These are phyloP conservation scores for Coniochaeta prunicola DNA, from an alignment of 2,329 filamentous ascomycete genomes.

Conservation along the genomic window DNA sequence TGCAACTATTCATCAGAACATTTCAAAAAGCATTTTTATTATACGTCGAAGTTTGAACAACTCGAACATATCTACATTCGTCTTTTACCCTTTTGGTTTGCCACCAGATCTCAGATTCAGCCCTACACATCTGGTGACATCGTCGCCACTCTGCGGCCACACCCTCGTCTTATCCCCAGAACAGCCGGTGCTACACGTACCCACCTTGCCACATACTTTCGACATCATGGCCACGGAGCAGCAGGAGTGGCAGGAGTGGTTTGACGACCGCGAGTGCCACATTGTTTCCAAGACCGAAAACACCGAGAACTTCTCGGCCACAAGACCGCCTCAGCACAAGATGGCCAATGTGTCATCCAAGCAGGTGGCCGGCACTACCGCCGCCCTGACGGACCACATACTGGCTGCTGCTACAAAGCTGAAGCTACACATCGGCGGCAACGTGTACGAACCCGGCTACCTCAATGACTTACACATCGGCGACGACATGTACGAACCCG, in stretches of 20 bases:
- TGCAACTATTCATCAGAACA: neutral
- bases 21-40: neutral
- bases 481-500: neutral
- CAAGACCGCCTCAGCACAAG: slow-evolving; percentile 15
- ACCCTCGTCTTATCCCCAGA: neutral
- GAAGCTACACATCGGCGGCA: neutral
- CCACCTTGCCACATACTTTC: neutral
- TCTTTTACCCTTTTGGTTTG: neutral
- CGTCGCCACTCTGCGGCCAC: neutral
- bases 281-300: neutral
- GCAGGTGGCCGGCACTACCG: slow-evolving; percentile 9
- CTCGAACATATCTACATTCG: neutral
- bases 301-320: slow-evolving; percentile 6
- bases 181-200: neutral
- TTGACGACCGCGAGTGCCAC: slow-evolving; percentile 3
- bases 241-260: too few species aligned
- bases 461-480: too few species aligned
- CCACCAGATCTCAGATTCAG: neutral
- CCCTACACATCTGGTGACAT: neutral
- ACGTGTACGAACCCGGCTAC: neutral
- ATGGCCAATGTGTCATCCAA: slow-evolving; percentile 12
- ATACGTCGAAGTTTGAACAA: slow-evolving; percentile 1
- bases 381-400: neutral
- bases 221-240: neutral
- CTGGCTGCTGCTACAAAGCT: neutral